phyloP scores from a whole-genome alignment of 371 early-diverging fungal species.

The Syncephalis fuscata region DNA sequence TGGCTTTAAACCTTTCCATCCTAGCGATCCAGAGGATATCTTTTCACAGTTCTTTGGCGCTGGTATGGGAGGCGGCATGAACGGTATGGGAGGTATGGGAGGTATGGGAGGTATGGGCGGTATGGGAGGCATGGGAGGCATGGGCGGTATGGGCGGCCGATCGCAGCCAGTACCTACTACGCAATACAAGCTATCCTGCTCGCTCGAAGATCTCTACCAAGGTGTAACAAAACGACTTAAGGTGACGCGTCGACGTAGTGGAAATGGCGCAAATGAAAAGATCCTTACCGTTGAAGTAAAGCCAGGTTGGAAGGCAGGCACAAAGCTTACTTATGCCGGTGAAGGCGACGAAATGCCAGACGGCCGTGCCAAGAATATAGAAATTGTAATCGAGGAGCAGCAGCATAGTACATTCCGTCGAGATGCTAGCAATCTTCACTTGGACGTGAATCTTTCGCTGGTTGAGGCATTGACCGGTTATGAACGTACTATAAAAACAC shows the following conservation, averaged over 20 bases:
- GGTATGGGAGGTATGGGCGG: conserved; percentile 47
- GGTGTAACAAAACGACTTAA: conserved; percentile 87
- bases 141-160: conserved; percentile 84
- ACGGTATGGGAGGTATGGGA: conserved; percentile 52
- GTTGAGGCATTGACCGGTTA: conserved; percentile 90
- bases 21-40: conserved; percentile 72
- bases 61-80: conserved; percentile 31
- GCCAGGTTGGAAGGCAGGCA: conserved; percentile 92
- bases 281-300: conserved; percentile 77
- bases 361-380: conserved; percentile 64
- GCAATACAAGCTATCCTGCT: conserved; percentile 60
- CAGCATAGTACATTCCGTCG: conserved; percentile 77
- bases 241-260: conserved; percentile 33
- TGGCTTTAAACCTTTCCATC: conserved; percentile 54
- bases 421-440: conserved; percentile 70
- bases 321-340: conserved; percentile 76
- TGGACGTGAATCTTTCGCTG: conserved; percentile 74
- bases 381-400: conserved; percentile 82
- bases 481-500: conserved; percentile 66
- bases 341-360: conserved; percentile 82
- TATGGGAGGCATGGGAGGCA: conserved; percentile 83
- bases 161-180: conserved; percentile 93
- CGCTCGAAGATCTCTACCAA: conserved; percentile 73
- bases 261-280: conserved; percentile 55
- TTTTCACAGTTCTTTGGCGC: conserved; percentile 47